Evolutionary conservation across 2,329 filamentous ascomycete genomes (phyloP), one percentile per base, ranked within the genome.

Genomic region (Thyridium curvatum): DNA sequence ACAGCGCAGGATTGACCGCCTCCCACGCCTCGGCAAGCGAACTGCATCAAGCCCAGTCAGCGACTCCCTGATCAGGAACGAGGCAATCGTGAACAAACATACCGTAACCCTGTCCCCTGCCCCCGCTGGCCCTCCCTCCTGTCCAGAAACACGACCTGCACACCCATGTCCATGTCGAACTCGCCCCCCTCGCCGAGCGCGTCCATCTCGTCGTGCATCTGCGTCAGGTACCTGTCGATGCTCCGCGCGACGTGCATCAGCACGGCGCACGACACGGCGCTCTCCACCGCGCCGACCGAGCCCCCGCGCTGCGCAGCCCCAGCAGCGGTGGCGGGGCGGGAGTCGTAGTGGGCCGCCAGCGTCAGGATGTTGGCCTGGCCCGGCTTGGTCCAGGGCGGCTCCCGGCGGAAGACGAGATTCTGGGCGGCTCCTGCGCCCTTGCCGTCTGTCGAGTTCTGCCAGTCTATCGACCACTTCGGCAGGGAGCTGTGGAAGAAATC

Each of bases 241-340:
- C 72, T 79, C 44, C 79, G 69, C 43, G 86, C 83, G 10, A 82
- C 77, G 59, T 91, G 83, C 75, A 94, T 74, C 42, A 94, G 69
- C 66, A 94, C 87, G 0, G 87, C 88, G 58, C 86, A 93, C 14
- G 88, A 86, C 9, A 79, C 88, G 1, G 88, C 87, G 47, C 84
- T 88, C 55, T 94, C 88, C 12, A 79, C 91, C 1, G 87, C 88
- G 2, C 88, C 88, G 36, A 94, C 84, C 54, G 93, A 94, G 1
- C 83, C 86, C 21, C 6, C 21, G 6, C 6, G 21, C 21, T 6
- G 6, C 21, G 21, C 21, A 10, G 21, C 21, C 21, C 21, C n/a
- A n/a, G n/a, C n/a, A 36, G 77, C 57, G 0, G 86, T 86, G 13
- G 67, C 67, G 34, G 82, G 67, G 62, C 88, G 88, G 56, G 78